Evolutionary conservation across 257 asterid species (phyloP).

Genomic region (Jacaranda mimosifolia): DNA sequence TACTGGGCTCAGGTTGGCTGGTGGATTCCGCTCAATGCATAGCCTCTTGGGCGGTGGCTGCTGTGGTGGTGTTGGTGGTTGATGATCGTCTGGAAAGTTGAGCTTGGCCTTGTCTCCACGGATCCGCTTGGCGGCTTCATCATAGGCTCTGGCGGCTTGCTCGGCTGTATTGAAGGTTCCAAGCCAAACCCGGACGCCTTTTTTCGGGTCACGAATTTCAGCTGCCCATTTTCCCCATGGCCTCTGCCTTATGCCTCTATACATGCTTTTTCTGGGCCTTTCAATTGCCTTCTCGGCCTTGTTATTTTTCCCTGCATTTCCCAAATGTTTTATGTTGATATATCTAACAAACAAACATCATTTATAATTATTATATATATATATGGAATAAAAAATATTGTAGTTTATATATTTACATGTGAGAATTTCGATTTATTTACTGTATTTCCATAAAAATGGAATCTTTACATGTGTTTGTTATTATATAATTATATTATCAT

Average conservation of each 20-base stretch:
- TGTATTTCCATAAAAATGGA: too few species aligned
- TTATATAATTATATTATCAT: too few species aligned
- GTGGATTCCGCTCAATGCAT: conserved; percentile 39
- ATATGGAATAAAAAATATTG: too few species aligned
- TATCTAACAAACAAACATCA: too few species aligned
- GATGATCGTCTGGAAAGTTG: conserved; percentile 59
- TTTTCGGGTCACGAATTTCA: conserved; percentile 82
- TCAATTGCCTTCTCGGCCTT: conserved; percentile 37
- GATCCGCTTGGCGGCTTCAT: conserved; percentile 76
- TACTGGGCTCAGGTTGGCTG: conserved; percentile 29
- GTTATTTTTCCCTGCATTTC: conserved; percentile 37
- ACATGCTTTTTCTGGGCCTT: conserved; percentile 64
- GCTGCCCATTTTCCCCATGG: conserved; percentile 99
- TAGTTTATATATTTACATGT: too few species aligned
- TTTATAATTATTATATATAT: too few species aligned
- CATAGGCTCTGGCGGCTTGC: conserved; percentile 86
- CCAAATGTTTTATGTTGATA: neutral
- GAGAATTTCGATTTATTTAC: too few species aligned
- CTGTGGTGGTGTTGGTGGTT: conserved; percentile 33
- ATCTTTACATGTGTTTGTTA: too few species aligned
- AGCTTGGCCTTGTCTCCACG: conserved; percentile 87
- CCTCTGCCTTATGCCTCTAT: conserved; percentile 87
- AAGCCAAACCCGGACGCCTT: conserved; percentile 80
- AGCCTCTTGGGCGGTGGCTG: conserved; percentile 52
- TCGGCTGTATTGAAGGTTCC: conserved; percentile 79